phyloP scores from a whole-genome alignment of 129 eudicot genomes.

The Rutidosis leptorrhynchoides region DNA sequence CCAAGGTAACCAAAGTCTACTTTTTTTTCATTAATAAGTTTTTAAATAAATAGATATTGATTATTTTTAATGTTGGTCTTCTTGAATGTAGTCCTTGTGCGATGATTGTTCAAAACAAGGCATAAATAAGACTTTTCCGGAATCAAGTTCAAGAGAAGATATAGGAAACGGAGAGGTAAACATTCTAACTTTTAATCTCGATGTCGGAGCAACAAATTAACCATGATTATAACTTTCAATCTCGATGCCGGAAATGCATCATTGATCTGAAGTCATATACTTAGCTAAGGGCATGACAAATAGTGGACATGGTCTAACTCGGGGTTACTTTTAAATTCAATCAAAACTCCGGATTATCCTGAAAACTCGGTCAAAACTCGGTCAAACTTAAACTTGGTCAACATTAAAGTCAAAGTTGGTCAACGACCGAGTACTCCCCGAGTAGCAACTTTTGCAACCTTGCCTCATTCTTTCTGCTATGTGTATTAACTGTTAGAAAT shows the following conservation, averaged over 20 bases:
- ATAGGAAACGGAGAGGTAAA: conserved; percentile 38
- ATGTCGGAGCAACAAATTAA: too few species aligned
- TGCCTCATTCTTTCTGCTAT: not conserved
- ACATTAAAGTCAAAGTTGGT: too few species aligned
- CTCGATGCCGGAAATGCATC: not conserved
- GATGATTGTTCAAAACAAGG: conserved; percentile 30
- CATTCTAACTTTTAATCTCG: not conserved
- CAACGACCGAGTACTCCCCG: too few species aligned
- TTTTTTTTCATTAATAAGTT: too few species aligned
- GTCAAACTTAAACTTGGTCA: too few species aligned
- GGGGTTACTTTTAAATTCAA: too few species aligned
- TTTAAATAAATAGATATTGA: too few species aligned
- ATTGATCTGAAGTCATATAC: not conserved
- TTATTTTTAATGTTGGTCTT: not conserved
- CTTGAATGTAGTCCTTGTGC: conserved; percentile 23
- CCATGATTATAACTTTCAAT: not conserved
- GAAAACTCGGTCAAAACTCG: too few species aligned
- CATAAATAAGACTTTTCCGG: conserved; percentile 19
- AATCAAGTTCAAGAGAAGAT: conserved; percentile 29
- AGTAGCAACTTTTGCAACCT: too few species aligned
- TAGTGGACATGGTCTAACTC: too few species aligned
- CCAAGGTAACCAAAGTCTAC: conserved; percentile 29
- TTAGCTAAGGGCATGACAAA: not conserved
- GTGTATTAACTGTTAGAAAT: not conserved
- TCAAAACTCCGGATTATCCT: too few species aligned